phyloP scores from a whole-genome alignment of 108 stramenopile genomes.

The Nannochloropsis granulata region DNA sequence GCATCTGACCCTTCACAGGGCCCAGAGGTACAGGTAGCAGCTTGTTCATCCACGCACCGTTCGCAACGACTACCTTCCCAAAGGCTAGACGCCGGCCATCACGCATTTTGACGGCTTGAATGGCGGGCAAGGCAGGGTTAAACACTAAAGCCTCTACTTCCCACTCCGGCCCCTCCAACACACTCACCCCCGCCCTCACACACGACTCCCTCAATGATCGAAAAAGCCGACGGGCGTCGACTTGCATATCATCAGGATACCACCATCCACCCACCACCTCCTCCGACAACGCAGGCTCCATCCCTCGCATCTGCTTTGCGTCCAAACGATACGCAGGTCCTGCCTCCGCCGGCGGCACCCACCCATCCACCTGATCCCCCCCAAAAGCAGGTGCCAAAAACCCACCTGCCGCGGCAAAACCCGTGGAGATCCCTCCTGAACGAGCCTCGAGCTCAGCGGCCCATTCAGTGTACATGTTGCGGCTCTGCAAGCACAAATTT shows the following conservation, averaged over 20 bases:
- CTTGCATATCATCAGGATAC: slow-evolving; percentile 81
- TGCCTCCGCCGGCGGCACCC: slow-evolving; percentile 52
- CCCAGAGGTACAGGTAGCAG: slow-evolving; percentile 69
- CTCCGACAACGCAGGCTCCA: slow-evolving; percentile 60
- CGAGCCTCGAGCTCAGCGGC: slow-evolving; percentile 23
- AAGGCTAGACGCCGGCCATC: slow-evolving; percentile 45
- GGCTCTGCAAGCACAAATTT: slow-evolving; percentile 56
- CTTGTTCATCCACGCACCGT: slow-evolving; percentile 81
- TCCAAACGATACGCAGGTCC: slow-evolving; percentile 62
- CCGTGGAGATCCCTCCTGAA: slow-evolving; percentile 39
- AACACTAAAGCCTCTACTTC: slow-evolving; percentile 2
- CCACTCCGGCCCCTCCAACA: slow-evolving; percentile 45
- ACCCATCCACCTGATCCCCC: slow-evolving; percentile 65
- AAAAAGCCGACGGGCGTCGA: slow-evolving; percentile 65
- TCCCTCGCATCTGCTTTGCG: slow-evolving; percentile 52
- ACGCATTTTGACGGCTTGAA: slow-evolving; percentile 35
- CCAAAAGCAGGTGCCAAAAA: slow-evolving; percentile 80
- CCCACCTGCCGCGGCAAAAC: slow-evolving; percentile 66
- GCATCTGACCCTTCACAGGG: slow-evolving; percentile 79
- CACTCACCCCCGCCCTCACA: slow-evolving; percentile 58
- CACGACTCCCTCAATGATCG: slow-evolving; percentile 54
- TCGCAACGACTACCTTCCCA: slow-evolving; percentile 54
- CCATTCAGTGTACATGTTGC: slow-evolving; percentile 56
- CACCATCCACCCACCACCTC: slow-evolving; percentile 81
- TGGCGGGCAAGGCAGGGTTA: not conserved